Conservation (phyloP, 306 rosid genomes). For the Ormosia semicastrata region DNA sequence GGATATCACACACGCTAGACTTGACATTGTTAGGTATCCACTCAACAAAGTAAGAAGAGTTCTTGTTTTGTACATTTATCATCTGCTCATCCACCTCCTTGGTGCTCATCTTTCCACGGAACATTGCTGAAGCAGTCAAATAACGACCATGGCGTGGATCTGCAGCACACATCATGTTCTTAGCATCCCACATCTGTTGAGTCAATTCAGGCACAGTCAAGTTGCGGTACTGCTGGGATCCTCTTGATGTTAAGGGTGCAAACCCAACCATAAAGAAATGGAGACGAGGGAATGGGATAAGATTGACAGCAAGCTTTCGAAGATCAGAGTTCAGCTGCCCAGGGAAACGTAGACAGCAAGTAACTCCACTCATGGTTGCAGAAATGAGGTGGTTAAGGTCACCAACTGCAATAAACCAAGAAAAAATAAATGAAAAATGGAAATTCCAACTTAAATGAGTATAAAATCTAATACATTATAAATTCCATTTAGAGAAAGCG, state of each 20-base stretch:
- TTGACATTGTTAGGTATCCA: slow-evolving; percentile 89
- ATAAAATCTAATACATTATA: background rate
- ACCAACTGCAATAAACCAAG: slow-evolving; percentile 51
- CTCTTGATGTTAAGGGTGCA: slow-evolving; percentile 88
- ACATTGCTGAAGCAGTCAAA: slow-evolving; percentile 84
- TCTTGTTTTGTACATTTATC: slow-evolving; percentile 83
- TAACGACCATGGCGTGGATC: slow-evolving; percentile 91
- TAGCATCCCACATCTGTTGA: slow-evolving; percentile 62
- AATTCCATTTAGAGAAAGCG: background rate
- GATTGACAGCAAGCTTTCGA: slow-evolving; percentile 76
- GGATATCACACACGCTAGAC: slow-evolving; percentile 86
- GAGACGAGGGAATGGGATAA: slow-evolving; percentile 86
- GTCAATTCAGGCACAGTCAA: slow-evolving; percentile 55
- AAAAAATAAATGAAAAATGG: background rate
- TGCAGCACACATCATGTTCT: slow-evolving; percentile 83
- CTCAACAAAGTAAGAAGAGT: slow-evolving; percentile 83
- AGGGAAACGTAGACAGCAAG: slow-evolving; percentile 85
- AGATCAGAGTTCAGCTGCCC: slow-evolving; percentile 78
- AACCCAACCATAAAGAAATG: slow-evolving; percentile 94
- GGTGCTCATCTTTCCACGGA: slow-evolving; percentile 93
- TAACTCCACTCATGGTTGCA: slow-evolving; percentile 88
- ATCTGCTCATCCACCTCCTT: slow-evolving; percentile 91
- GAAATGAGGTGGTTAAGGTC: slow-evolving; percentile 89
- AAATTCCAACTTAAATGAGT: background rate
- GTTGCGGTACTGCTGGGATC: slow-evolving; percentile 83